Base-by-base conservation (phyloP, 2,329 filamentous ascomycete species). In the Cladosporium oxysporum region DNA sequence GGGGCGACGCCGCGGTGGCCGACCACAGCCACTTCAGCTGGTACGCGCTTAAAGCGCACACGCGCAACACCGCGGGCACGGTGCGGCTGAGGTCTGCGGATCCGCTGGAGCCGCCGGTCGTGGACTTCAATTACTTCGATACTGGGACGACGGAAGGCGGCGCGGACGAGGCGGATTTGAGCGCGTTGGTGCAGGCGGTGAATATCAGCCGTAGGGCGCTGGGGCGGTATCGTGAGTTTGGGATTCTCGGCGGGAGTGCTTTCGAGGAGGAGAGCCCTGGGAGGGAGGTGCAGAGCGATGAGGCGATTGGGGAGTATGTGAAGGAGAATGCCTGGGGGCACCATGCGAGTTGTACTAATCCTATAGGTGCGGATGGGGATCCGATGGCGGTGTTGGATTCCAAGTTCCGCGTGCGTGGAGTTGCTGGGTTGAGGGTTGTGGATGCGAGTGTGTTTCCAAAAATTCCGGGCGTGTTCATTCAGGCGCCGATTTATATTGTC, bases 41-140 rank as follows among this genome's bases (percentile, higher is more conserved):
- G 82, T 77, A 77, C 10, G 82, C 84, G 2, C 80, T 91, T 60
- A 88, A 90, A 76, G 83, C 85, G 0, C 88, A 89, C 71, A 83
- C 88, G 0, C 84, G 85, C 61, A 90, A 91, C 73, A 76, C 76
- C 75, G 81, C 75, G 5, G 90, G 90, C 6, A 84, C 82, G 1
- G 89, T 92, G 2, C 82, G 76, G 2, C 83, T 92, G 5, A 80
- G 79, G 11, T 88, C 85, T 0, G 77, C 83, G 0, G 84, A 91
- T 72, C 89, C 90, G 0, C 83, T 85, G 0, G 88, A 91, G 62
- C 79, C 82, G 3, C 90, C 90, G 0, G 75, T 83, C 7, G 89
- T 91, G 69, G 79, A 80, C 58, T 90, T 88, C 79, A 85, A 87
- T 74, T 89, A 83, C 75, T 86, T 77, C 47, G 81, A 83, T 53